Conservation (phyloP, 2,329 filamentous ascomycete species). For the Fusarium beomiforme region DNA sequence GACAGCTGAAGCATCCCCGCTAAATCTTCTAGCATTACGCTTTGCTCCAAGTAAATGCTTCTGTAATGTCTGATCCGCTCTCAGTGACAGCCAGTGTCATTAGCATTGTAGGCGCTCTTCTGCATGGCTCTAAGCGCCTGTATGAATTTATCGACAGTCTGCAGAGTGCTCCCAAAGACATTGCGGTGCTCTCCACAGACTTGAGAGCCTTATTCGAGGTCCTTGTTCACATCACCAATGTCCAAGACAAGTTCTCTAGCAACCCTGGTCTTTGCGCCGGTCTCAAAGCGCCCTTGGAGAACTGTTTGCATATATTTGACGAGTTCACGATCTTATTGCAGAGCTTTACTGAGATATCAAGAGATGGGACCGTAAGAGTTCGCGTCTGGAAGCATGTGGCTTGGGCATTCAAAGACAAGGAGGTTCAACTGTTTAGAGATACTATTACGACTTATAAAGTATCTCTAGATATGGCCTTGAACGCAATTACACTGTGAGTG, state of each 20-base stretch:
- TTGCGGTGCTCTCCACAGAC: neutral
- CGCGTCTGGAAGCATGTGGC: neutral
- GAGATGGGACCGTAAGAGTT: neutral
- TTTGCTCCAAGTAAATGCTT: fast-evolving
- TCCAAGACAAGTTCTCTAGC: neutral
- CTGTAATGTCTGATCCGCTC: neutral
- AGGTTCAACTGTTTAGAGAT: neutral
- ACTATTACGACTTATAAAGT: neutral
- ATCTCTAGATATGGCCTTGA: neutral
- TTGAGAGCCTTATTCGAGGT: neutral
- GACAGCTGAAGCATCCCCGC: fast-evolving
- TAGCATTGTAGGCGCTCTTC: fast-evolving
- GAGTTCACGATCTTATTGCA: neutral
- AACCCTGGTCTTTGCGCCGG: fast-evolving
- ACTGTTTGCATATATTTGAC: neutral
- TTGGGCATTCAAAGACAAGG: neutral
- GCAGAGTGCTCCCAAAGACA: neutral
- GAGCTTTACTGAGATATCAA: neutral
- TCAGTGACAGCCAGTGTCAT: neutral
- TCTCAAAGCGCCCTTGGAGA: neutral
- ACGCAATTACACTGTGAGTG: neutral
- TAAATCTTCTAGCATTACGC: fast-evolving
- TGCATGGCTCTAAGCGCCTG: neutral
- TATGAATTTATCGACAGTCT: neutral
- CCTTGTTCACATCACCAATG: fast-evolving